phyloP scores from a whole-genome alignment of 2,329 filamentous ascomycete genomes.

The Ophiostoma sp. region DNA sequence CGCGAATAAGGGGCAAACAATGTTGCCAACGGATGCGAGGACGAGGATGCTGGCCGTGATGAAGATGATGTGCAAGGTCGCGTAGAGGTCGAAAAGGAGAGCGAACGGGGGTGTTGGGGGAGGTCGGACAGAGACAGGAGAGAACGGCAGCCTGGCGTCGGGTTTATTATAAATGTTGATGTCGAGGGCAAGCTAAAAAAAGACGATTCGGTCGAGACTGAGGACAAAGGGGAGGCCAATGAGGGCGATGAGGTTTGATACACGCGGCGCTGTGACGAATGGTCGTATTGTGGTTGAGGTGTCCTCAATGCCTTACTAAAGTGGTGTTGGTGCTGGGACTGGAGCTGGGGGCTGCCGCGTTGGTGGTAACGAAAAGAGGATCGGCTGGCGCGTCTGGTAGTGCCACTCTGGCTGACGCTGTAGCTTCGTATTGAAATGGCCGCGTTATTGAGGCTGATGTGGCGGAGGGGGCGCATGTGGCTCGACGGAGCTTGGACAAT shows the following conservation, averaged over 20 bases:
- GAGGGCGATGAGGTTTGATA: conserved; percentile 31
- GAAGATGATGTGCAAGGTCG: conserved; percentile 20
- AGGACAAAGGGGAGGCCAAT: background rate
- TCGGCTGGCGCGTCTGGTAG: conserved; percentile 16
- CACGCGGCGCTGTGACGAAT: conserved; percentile 28
- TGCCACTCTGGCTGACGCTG: conserved; percentile 10
- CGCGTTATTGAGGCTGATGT: conserved; percentile 13
- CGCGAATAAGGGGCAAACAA: conserved; percentile 20
- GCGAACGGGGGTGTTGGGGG: background rate
- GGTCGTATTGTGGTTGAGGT: conserved; percentile 32
- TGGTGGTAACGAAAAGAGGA: conserved; percentile 13
- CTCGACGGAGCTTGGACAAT: conserved; percentile 15
- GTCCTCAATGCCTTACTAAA: conserved; percentile 31
- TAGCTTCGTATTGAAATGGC: conserved; percentile 6
- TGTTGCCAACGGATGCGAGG: conserved; percentile 13
- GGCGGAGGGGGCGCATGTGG: conserved; percentile 10
- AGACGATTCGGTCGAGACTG: conserved; percentile 19
- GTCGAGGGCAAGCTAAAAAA: conserved; percentile 26
- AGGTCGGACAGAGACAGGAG: conserved; percentile 18
- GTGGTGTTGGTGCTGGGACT: conserved; percentile 21
- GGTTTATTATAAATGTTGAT: background rate
- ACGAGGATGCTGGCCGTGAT: conserved; percentile 8
- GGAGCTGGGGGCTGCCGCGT: conserved; percentile 2
- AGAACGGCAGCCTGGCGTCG: background rate
- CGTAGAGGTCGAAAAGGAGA: conserved; percentile 22